phyloP scores from a whole-genome alignment of 2,329 filamentous ascomycete genomes.

The Fusarium cyanostomum region DNA sequence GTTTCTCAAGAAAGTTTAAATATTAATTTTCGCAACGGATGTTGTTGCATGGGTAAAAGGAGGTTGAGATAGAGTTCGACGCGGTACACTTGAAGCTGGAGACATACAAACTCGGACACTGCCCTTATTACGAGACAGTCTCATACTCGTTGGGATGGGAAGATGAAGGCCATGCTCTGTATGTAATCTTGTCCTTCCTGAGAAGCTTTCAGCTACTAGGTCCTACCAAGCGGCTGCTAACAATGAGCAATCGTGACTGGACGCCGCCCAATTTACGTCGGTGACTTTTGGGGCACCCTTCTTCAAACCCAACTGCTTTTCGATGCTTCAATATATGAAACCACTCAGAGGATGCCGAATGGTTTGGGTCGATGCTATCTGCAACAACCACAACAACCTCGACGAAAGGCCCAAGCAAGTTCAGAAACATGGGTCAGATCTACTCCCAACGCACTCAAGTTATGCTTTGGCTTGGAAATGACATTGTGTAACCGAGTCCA shows the following conservation, averaged over 20 bases:
- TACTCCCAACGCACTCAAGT: background rate
- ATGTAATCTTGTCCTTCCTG: background rate
- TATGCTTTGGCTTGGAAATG: background rate
- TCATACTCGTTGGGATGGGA: constrained; percentile 1
- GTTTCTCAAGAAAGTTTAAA: no score
- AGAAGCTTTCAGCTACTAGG: background rate
- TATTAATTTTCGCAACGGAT: no score
- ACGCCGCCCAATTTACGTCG: background rate
- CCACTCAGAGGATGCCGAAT: background rate
- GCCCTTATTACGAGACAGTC: background rate
- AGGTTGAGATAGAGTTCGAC: no score
- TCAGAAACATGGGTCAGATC: background rate
- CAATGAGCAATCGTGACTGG: background rate
- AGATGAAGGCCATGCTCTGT: background rate
- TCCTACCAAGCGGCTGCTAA: background rate
- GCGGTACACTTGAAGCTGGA: background rate
- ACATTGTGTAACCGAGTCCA: background rate
- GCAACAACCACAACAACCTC: background rate
- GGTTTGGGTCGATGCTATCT: constrained; percentile 5
- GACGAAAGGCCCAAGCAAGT: background rate
- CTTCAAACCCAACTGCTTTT: constrained; percentile 1
- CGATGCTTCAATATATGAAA: background rate
- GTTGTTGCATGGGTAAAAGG: no score
- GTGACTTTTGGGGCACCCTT: background rate
- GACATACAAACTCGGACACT: background rate